phyloP scores from a whole-genome alignment of 2,329 filamentous ascomycete species.

The Colletotrichum karsti region DNA sequence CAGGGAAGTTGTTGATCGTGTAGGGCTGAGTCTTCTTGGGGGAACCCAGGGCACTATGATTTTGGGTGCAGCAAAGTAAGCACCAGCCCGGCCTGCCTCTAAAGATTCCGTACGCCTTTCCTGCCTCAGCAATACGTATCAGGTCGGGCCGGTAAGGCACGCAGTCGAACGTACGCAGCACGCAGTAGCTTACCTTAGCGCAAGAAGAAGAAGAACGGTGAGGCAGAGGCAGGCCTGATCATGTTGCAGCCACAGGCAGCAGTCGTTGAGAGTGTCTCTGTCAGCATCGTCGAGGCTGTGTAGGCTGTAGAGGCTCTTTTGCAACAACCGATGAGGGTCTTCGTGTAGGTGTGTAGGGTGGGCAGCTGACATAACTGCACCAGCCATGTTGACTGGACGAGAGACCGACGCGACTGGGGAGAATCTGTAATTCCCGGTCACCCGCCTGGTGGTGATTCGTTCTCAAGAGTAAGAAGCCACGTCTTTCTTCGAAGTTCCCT shows the following conservation, averaged over 20 bases:
- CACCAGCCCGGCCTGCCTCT: conserved; percentile 19
- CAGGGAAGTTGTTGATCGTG: conserved; percentile 5
- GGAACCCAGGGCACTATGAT: background rate
- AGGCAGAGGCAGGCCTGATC: background rate
- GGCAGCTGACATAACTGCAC: background rate
- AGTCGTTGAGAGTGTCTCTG: conserved; percentile 4
- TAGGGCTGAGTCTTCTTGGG: conserved; percentile 21
- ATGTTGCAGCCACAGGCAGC: conserved; percentile 10
- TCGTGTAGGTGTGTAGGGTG: conserved; percentile 5
- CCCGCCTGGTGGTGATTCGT: conserved; percentile 6
- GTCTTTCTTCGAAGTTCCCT: background rate
- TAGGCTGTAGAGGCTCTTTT: conserved; percentile 2
- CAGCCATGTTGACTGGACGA: background rate
- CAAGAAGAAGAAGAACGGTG: background rate
- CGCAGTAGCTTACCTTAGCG: background rate
- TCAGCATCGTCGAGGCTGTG: conserved; percentile 23
- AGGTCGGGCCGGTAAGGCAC: conserved; percentile 16
- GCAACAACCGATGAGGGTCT: background rate
- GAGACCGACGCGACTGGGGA: background rate
- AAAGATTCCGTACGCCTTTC: background rate
- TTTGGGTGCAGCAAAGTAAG: conserved; percentile 13
- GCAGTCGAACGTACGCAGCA: background rate
- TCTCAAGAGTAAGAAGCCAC: background rate
- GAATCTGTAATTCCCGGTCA: conserved; percentile 6
- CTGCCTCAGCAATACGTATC: conserved; percentile 19